phyloP scores from a whole-genome alignment of 352 stramenopile species.

The Phytophthora megakarya region DNA sequence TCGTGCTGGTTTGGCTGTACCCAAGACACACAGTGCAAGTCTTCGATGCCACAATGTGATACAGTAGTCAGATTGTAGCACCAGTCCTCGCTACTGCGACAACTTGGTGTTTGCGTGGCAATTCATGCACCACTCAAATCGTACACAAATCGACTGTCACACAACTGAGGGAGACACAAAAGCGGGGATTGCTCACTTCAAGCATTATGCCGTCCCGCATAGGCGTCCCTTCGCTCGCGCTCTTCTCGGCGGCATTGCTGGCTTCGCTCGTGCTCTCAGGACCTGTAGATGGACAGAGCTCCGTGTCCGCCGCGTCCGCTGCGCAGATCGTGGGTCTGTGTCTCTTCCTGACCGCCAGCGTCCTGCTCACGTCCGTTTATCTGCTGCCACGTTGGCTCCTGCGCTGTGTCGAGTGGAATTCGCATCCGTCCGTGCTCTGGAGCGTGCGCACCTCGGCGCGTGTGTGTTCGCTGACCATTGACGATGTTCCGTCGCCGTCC shows the following conservation, averaged over 20 bases:
- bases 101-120: slow-evolving; percentile 4
- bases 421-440: slow-evolving; percentile 80
- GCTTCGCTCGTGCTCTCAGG: neutral
- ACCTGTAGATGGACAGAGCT: neutral
- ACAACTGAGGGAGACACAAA: neutral
- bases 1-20: neutral
- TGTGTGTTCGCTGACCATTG: slow-evolving; percentile 80
- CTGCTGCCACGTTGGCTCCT: slow-evolving; percentile 74
- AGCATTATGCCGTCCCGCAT: neutral
- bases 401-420: slow-evolving; percentile 63
- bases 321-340: slow-evolving; percentile 26
- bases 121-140: slow-evolving; percentile 3
- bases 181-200: slow-evolving; percentile 14
- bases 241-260: neutral
- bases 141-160: slow-evolving; percentile 4
- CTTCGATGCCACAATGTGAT: slow-evolving; percentile 8
- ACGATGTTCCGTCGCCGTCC: slow-evolving; percentile 70
- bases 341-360: slow-evolving; percentile 33
- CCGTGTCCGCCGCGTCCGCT: neutral
- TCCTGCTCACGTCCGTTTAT: slow-evolving; percentile 63
- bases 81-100: slow-evolving; percentile 9
- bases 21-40: slow-evolving; percentile 1
- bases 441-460: slow-evolving; percentile 52
- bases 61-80: slow-evolving; percentile 17
- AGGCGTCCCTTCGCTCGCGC: neutral